Evolutionary conservation across 495 filamentous ascomycete species (phyloP), one percentile per base, ranked within the genome.

Genomic region (Penicillium odoratum): DNA sequence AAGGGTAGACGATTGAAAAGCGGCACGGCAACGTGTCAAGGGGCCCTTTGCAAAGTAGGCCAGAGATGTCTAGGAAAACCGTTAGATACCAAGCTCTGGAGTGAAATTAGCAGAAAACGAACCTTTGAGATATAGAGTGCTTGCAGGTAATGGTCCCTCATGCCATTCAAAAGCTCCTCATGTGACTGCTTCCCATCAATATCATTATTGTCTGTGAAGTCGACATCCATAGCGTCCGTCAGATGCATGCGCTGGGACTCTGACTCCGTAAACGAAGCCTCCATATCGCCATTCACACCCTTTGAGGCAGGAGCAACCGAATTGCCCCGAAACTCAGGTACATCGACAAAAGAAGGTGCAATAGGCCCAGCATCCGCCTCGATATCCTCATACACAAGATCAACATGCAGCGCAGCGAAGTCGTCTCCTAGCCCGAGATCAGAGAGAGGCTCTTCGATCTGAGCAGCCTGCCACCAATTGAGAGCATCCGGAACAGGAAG

Each of bases 11-110:
- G 83, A 71, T 61, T 88, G 83, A 59, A 96, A 91, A 34, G 85
- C 84, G 48, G 86, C 87, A 53, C 94, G 83, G 21, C 90, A 91
- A 64, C 92, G 83, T n/a, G 95, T 89, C 21, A 98, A 78, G 4
- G 94, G 92, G 2, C 94, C 94, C 78, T 98, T 98, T 18, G 93
- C 90, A 77, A 98, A 98, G 69, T 97, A 98, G 60, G 93, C 95
- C 63, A 98, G 74, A 11, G 94, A 94, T 25, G 91, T 88, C 86
- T 92, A 51, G 3, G 31, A 33, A 15, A 16, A 45, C 51, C 18
- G 53, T 63, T 52, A 70, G 60, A 46, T 16, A 43, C 7, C 28
- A 51, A 18, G 8, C 42, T 7, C 5, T 10, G 29, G 45, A 31
- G 30, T 16, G 42, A 47, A 21, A 47, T 30, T 5, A 48, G 5